phyloP scores from a whole-genome alignment of 108 stramenopile species.

The Cyclotella kingstonii region DNA sequence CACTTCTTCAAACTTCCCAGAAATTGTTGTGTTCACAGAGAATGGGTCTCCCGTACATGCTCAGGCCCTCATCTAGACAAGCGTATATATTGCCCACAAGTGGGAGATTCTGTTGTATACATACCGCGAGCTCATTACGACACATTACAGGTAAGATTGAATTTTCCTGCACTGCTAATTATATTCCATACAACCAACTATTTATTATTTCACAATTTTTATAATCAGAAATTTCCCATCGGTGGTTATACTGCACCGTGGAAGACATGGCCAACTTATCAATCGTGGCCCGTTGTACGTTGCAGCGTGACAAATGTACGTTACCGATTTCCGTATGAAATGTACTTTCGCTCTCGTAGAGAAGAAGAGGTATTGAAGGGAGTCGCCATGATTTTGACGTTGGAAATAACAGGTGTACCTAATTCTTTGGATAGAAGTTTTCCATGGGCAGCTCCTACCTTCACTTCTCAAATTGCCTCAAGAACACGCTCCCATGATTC shows the following conservation, averaged over 20 bases:
- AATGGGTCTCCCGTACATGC: conserved; percentile 64
- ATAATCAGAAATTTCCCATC: conserved; percentile 47
- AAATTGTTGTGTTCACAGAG: conserved; percentile 36
- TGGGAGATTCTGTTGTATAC: conserved; percentile 87
- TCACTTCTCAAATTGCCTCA: conserved; percentile 40
- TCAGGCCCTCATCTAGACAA: conserved; percentile 50
- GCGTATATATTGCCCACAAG: conserved; percentile 75
- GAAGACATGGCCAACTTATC: conserved; percentile 69
- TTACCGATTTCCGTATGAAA: conserved; percentile 79
- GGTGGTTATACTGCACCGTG: conserved; percentile 58
- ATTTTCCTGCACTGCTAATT: not conserved
- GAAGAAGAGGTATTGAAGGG: conserved; percentile 40
- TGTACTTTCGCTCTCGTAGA: conserved; percentile 46
- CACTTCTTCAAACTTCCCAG: conserved; percentile 67
- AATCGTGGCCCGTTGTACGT: conserved; percentile 76
- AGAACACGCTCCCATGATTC: conserved; percentile 40
- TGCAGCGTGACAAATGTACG: conserved; percentile 68
- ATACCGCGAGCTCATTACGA: conserved; percentile 81
- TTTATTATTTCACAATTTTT: not conserved
- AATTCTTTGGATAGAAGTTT: conserved; percentile 54
- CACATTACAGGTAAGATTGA: conserved; percentile 30
- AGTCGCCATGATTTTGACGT: conserved; percentile 73
- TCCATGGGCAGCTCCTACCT: conserved; percentile 73
- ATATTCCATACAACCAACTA: not conserved
- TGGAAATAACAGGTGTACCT: conserved; percentile 75